Conservation (phyloP, 768 basidiomycete genomes). For the Lactifluus echinatus region DNA sequence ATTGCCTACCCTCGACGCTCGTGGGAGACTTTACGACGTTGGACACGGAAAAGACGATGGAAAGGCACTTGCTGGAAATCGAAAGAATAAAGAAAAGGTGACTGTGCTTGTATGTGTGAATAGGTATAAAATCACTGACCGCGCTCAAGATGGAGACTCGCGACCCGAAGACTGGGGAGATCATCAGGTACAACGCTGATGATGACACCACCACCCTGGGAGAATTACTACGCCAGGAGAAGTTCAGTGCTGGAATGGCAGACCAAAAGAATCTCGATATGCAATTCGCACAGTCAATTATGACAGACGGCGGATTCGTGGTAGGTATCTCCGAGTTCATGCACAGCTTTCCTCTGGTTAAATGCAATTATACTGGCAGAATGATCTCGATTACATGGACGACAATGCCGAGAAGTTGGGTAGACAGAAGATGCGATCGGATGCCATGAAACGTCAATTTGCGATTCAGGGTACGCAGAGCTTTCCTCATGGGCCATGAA, state of each 20-base stretch:
- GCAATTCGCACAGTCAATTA: conserved; percentile 81
- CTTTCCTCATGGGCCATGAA: not conserved
- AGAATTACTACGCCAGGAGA: conserved; percentile 90
- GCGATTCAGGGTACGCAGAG: conserved; percentile 74
- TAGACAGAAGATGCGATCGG: conserved; percentile 90
- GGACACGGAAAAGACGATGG: conserved; percentile 67
- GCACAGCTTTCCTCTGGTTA: not conserved
- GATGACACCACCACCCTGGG: conserved; percentile 82
- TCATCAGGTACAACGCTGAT: conserved; percentile 83
- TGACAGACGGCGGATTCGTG: conserved; percentile 82
- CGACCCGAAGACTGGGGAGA: conserved; percentile 83
- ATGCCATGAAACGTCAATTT: conserved; percentile 94
- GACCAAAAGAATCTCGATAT: conserved; percentile 91
- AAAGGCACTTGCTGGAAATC: conserved; percentile 50
- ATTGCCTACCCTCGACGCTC: conserved; percentile 79
- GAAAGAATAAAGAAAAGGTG: conserved; percentile 70
- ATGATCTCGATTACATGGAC: conserved; percentile 90
- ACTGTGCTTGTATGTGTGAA: conserved; percentile 2
- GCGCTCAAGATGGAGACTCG: conserved; percentile 68
- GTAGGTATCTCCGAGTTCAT: conserved; percentile 32
- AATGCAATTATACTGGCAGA: conserved; percentile 33
- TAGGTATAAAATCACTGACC: not conserved
- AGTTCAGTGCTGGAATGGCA: conserved; percentile 77
- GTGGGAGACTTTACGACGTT: conserved; percentile 83
- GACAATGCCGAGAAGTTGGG: conserved; percentile 93